These are phyloP conservation scores for Blastocystis sp. DNA, from an alignment of 352 stramenopile species.

Conservation along the genomic window DNA sequence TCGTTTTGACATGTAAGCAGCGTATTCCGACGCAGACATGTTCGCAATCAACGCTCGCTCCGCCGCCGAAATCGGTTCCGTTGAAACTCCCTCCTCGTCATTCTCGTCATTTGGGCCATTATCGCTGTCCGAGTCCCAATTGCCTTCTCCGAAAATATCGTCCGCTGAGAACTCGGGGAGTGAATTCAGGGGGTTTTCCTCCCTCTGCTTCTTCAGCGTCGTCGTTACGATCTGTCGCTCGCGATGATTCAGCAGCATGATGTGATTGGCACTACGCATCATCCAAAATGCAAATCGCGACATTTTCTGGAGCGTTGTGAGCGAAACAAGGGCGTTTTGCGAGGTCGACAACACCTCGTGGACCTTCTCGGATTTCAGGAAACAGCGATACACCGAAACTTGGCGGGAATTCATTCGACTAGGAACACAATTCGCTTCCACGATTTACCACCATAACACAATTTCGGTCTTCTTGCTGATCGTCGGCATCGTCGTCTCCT, in stretches of 20 bases:
- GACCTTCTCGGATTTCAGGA: not conserved
- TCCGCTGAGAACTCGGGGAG: not conserved
- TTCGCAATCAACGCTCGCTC: not conserved
- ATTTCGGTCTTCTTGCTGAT: constrained; percentile 55
- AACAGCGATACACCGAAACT: not conserved
- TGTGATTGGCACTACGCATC: not conserved
- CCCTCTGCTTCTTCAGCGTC: not conserved
- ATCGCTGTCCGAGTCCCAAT: not conserved
- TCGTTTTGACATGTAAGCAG: not conserved
- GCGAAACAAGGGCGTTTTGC: not conserved
- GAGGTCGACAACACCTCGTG: not conserved
- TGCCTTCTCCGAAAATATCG: not conserved
- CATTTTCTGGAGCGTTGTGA: constrained; percentile 30
- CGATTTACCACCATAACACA: constrained; percentile 24
- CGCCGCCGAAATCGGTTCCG: not conserved
- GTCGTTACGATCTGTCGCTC: not conserved
- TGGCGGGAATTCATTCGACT: constrained; percentile 18
- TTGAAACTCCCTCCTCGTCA: not conserved
- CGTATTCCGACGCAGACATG: not conserved
- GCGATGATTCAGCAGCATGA: constrained; percentile 25
- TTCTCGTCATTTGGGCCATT: not conserved
- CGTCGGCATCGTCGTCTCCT: not conserved
- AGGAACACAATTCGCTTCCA: not conserved
- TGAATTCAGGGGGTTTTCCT: not conserved
- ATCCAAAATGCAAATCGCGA: not conserved